phyloP scores from a whole-genome alignment of 176 grass and related monocot species.

The Ananas comosus region DNA sequence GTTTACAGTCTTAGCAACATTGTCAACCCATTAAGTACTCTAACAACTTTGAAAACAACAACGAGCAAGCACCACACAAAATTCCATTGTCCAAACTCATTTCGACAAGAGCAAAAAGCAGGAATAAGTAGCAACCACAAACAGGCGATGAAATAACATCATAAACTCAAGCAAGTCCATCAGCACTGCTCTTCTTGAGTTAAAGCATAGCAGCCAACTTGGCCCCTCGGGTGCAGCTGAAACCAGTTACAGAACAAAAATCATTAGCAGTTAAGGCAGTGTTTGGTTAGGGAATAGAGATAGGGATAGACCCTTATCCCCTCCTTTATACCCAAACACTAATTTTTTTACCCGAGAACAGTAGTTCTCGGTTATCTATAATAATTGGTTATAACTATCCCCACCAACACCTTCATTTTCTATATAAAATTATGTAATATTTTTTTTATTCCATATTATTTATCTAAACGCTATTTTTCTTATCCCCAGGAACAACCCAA shows the following conservation, averaged over 20 bases:
- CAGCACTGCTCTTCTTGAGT: neutral
- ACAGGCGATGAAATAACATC: slow-evolving; percentile 17
- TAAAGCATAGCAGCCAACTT: neutral
- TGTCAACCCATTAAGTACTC: neutral
- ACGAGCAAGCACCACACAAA: neutral
- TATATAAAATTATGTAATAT: no score
- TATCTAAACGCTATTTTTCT: no score
- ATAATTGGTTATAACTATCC: no score
- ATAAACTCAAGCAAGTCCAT: neutral
- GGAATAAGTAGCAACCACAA: neutral
- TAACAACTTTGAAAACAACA: neutral
- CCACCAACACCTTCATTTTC: no score
- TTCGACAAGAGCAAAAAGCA: neutral
- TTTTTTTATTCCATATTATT: no score
- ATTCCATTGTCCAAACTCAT: neutral
- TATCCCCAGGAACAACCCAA: no score
- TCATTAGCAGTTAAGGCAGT: neutral
- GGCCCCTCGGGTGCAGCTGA: neutral
- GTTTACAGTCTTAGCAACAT: no score
- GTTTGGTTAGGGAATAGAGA: no score
- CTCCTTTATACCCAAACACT: no score
- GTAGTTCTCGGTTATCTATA: no score
- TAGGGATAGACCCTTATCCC: no score
- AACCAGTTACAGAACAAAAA: neutral
- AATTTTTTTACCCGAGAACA: no score